Evolutionary conservation across 306 rosid genomes (phyloP).

Genomic region (Lablab purpureus): DNA sequence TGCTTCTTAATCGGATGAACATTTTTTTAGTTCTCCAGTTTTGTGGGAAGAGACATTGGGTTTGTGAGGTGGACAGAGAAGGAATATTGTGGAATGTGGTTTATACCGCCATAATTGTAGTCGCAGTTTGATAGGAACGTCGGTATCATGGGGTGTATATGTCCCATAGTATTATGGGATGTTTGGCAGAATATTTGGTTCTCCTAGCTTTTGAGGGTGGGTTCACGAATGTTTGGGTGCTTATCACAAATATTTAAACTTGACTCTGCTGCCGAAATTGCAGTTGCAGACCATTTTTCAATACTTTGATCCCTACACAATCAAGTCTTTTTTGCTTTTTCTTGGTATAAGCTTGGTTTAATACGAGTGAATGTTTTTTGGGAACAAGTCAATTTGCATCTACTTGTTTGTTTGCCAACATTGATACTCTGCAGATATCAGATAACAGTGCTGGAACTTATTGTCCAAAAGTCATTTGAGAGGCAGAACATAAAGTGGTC

Average conservation of each 20-base stretch:
- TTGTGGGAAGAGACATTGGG: not conserved
- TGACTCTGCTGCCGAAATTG: not conserved
- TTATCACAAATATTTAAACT: not conserved
- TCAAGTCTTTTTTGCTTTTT: conserved; percentile 15
- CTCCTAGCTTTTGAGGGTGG: too few species aligned
- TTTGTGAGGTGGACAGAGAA: not conserved
- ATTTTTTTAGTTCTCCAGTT: not conserved
- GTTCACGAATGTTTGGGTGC: not conserved
- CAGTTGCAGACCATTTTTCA: not conserved
- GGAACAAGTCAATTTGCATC: not conserved
- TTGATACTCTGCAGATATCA: conserved; percentile 75
- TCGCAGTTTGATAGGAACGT: too few species aligned
- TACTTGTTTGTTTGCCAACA: conserved; percentile 23
- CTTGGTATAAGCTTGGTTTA: not conserved
- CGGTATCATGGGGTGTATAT: too few species aligned
- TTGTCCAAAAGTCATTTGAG: conserved; percentile 60
- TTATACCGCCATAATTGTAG: not conserved
- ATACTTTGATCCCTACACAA: not conserved
- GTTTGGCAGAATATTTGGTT: too few species aligned
- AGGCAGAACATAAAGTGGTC: conserved; percentile 60
- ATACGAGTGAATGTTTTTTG: not conserved
- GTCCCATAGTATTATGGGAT: too few species aligned
- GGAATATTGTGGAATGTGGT: not conserved
- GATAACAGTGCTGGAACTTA: conserved; percentile 75
- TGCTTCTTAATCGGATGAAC: not conserved